Evolutionary conservation across 805 yeast species (phyloP), one percentile per base, ranked within the genome.

Genomic region (Saccharomycopsis fibuligera): DNA sequence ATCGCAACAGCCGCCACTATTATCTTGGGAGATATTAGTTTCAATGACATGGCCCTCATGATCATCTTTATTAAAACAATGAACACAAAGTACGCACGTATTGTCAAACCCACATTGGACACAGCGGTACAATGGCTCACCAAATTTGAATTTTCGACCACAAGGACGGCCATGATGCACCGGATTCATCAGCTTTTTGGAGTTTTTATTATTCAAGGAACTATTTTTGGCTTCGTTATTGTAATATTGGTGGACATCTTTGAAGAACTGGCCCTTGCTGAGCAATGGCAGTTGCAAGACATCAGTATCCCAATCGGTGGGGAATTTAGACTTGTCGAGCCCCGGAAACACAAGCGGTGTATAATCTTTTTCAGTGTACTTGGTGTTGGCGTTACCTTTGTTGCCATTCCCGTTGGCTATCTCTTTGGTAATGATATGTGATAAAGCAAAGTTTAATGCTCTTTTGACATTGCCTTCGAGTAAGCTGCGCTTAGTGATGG

Each of bases 81-180:
- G 67, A 12, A 74, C 76, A 64, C 95, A 86, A 21, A 86, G 61
- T 29, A 86, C 89, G 68, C 95, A 86, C 0, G 89, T 82, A 6
- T 78, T 79, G 62, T 86, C 95, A 54, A 73, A 76, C 0, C 85
- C 86, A 68, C 95, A 86, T 51, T 84, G 86, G 23, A 68, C 69
- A 59, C 95, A 86, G 48, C 86, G 68, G 60, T 82, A 86, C 14
- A 83, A 80, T 0, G 83, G 79, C 53, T 82, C 86, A 17, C 84
- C 84, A 2, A 62, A 57, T 37, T 69, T 71, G 55, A 86, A 79
- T 33, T 75, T 70, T 47, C 79, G 68, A 2, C 90, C 85, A 68
- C 95, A 86, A 17, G 80, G 78, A 57, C 83, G 73, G 9, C 80
- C 83, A 2, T 63, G 58, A 47, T 85, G 86, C 40, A 66, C 60